These are phyloP conservation scores for Borovskyia barvae DNA, from an alignment of 208 protist species.

Conservation along the genomic window DNA sequence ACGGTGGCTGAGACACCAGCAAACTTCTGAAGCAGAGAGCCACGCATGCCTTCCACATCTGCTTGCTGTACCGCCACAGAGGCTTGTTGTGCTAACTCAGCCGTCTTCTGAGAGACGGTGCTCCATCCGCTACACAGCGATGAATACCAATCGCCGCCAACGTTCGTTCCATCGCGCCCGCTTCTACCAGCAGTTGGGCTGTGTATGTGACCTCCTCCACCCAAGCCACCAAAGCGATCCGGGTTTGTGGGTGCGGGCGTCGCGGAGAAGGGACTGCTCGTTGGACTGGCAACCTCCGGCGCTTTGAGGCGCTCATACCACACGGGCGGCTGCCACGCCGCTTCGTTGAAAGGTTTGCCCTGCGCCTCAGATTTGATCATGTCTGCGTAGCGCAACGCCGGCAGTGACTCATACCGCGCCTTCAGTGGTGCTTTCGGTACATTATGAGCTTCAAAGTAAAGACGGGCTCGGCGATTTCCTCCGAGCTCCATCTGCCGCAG, in stretches of 20 bases:
- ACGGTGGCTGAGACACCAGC: conserved; percentile 41
- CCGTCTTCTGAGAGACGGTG: conserved; percentile 59
- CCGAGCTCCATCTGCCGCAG: conserved; percentile 88
- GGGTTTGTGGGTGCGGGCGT: conserved; percentile 49
- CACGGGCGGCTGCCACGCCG: conserved; percentile 66
- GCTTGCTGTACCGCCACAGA: conserved; percentile 47
- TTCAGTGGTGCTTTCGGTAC: conserved; percentile 64
- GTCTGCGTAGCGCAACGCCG: conserved; percentile 79
- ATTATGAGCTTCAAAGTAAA: conserved; percentile 81
- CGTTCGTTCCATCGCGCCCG: no score
- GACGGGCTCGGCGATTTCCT: conserved; percentile 84
- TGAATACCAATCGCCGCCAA: conserved; percentile 55
- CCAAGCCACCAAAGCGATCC: conserved; percentile 55
- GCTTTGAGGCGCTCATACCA: conserved; percentile 69
- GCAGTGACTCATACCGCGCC: conserved; percentile 72
- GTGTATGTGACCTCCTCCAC: conserved; percentile 22
- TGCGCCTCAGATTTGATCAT: conserved; percentile 81
- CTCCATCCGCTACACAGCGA: conserved; percentile 55
- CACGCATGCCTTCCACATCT: conserved; percentile 59
- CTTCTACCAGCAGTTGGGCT: neutral
- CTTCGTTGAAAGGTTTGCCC: conserved; percentile 70
- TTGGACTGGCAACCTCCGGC: neutral
- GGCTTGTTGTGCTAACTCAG: conserved; percentile 60
- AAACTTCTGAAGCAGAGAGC: conserved; percentile 53
- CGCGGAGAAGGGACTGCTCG: conserved; percentile 5